These are phyloP conservation scores for Mucor saturninus DNA, from an alignment of 371 early-diverging fungal genomes.

Conservation along the genomic window DNA sequence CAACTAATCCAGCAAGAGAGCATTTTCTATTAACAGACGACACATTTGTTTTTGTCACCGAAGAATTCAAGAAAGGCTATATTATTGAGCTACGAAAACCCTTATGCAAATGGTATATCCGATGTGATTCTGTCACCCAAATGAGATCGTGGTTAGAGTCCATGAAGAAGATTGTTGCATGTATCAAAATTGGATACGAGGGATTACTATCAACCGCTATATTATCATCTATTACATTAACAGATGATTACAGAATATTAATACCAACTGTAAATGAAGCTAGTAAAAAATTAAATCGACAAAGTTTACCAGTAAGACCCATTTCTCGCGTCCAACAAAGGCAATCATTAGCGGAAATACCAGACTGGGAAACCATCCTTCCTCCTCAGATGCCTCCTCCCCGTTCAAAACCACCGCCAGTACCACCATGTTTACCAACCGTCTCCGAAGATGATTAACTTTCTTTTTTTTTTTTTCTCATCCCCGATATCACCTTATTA, in stretches of 20 bases:
- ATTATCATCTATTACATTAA: conserved; percentile 29
- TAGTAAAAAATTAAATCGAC: conserved; percentile 8
- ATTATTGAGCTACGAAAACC: conserved; percentile 52
- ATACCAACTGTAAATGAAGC: conserved; percentile 5
- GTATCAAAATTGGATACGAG: conserved; percentile 38
- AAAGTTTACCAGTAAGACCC: conserved; percentile 17
- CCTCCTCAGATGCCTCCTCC: conserved; percentile 52
- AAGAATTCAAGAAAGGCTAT: conserved; percentile 48
- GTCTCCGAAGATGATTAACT: conserved; percentile 25
- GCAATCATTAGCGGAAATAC: conserved; percentile 43
- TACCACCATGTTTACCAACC: conserved; percentile 26
- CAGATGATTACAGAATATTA: conserved; percentile 42
- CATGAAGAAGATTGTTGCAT: conserved; percentile 50
- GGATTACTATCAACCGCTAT: conserved; percentile 26
- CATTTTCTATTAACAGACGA: conserved; percentile 48
- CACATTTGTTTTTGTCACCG: conserved; percentile 51
- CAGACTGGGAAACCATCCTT: conserved; percentile 42
- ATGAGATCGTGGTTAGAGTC: conserved; percentile 45
- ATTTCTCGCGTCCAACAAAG: conserved; percentile 43
- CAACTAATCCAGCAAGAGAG: conserved; percentile 41
- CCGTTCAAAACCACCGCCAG: conserved; percentile 37
- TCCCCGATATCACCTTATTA: background rate
- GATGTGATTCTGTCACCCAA: conserved; percentile 42
- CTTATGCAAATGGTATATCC: conserved; percentile 43
- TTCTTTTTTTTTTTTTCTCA: background rate